A percentile compares a stretch with the other conserved stretches of the same genome.
These are phyloP conservation scores for Fusarium miscanthi DNA, from an alignment of 2,329 filamentous ascomycete species.

Conservation along the genomic window DNA sequence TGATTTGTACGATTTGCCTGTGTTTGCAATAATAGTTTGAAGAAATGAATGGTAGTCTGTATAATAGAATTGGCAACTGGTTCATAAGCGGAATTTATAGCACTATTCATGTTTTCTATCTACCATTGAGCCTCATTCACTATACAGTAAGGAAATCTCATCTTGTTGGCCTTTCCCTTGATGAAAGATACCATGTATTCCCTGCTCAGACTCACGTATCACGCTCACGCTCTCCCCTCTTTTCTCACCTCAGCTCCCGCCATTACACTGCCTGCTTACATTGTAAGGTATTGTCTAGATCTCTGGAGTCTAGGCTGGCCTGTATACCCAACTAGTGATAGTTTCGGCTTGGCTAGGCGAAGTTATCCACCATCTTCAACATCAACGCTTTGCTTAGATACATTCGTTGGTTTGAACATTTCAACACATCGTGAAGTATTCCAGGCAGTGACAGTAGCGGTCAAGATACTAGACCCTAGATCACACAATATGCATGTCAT, in stretches of 20 bases:
- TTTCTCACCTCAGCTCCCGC: neutral
- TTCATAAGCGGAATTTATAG: neutral
- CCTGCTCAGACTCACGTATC: neutral
- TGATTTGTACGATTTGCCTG: accelerated
- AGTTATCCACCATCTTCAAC: neutral
- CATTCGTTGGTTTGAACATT: neutral
- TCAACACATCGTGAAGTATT: neutral
- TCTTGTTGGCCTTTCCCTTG: accelerated
- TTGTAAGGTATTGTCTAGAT: neutral
- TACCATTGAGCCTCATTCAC: accelerated
- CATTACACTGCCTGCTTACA: neutral
- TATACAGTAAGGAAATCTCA: accelerated
- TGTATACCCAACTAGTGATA: neutral
- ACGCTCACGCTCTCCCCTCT: neutral
- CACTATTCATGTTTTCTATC: accelerated
- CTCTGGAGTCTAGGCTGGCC: neutral
- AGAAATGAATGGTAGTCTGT: accelerated
- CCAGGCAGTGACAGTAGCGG: accelerated
- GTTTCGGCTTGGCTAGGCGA: accelerated
- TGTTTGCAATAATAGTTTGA: neutral
- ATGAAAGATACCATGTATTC: accelerated
- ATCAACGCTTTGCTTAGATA: neutral
- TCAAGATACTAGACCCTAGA: accelerated
- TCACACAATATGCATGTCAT: neutral
- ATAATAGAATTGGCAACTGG: accelerated